These are phyloP conservation scores for Aspergillus sp. DNA, from an alignment of 2,329 filamentous ascomycete species.

Conservation along the genomic window DNA sequence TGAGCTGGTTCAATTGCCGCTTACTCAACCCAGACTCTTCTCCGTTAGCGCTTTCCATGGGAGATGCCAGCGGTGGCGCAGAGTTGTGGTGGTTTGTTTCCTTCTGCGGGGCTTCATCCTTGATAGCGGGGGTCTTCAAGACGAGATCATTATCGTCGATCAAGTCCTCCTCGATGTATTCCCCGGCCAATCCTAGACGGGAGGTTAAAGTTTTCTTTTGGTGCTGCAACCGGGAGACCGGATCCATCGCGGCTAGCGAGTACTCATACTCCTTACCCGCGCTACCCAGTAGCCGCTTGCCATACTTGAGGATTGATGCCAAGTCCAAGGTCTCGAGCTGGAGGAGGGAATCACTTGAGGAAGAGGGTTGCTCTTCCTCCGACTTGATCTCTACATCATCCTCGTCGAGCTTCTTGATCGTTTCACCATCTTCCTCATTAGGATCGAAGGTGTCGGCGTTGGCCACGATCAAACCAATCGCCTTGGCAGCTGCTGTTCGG, in stretches of 20 bases:
- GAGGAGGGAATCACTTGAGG: conserved; percentile 62
- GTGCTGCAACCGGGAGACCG: conserved; percentile 75
- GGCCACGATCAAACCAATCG: conserved; percentile 89
- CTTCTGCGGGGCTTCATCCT: conserved; percentile 54
- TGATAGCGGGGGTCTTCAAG: conserved; percentile 47
- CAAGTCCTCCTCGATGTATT: conserved; percentile 82
- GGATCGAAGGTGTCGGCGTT: conserved; percentile 88
- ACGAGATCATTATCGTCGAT: conserved; percentile 64
- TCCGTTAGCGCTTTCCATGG: conserved; percentile 51
- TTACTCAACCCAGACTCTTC: conserved; percentile 81
- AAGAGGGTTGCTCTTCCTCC: conserved; percentile 36
- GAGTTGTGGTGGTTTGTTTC: conserved; percentile 49
- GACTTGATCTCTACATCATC: conserved; percentile 43
- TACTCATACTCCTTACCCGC: conserved; percentile 82
- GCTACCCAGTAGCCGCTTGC: conserved; percentile 79
- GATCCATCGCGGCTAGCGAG: conserved; percentile 76
- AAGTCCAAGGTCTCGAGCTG: conserved; percentile 76
- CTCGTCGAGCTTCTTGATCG: conserved; percentile 54
- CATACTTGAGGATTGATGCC: conserved; percentile 75
- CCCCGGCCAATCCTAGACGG: conserved; percentile 80
- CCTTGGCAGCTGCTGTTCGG: conserved; percentile 86
- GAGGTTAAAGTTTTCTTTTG: conserved; percentile 86
- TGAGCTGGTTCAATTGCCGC: conserved; percentile 89
- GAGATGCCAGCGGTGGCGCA: conserved; percentile 48
- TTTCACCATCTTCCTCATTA: conserved; percentile 68